Evolutionary conservation across 73 alveolate species (phyloP).

Genomic region (Paramecium sexaurelia): DNA sequence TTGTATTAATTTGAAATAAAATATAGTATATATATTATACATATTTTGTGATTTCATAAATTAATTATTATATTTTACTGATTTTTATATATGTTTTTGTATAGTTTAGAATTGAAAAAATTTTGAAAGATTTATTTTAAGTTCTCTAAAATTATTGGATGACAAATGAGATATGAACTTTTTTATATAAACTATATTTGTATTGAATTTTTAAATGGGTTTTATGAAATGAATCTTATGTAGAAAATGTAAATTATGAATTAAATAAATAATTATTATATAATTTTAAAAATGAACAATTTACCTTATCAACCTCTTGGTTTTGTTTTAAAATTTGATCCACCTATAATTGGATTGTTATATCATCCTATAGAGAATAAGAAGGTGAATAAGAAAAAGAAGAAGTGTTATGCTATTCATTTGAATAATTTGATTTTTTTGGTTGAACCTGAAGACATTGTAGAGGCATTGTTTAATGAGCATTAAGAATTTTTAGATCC

Average conservation of each 20-base stretch:
- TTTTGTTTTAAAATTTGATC: constrained; percentile 35
- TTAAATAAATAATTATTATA: background rate
- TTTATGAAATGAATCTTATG: background rate
- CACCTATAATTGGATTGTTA: constrained; percentile 42
- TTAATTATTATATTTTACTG: no score
- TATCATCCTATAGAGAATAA: constrained; percentile 46
- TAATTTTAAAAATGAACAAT: constrained; percentile 9
- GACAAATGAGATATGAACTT: no score
- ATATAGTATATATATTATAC: no score
- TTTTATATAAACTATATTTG: background rate
- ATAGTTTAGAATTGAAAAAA: no score
- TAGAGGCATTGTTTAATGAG: constrained; percentile 21
- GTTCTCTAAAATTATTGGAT: no score
- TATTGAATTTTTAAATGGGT: background rate
- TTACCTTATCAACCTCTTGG: constrained; percentile 33
- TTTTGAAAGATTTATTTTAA: no score
- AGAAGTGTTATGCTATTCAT: constrained; percentile 47
- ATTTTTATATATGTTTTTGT: no score
- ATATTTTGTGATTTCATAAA: no score
- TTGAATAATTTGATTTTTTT: constrained; percentile 36
- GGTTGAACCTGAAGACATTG: constrained; percentile 59
- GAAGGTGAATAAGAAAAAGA: constrained; percentile 48
- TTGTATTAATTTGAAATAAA: no score
- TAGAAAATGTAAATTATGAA: background rate
- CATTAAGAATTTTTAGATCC: constrained; percentile 52